phyloP scores from a whole-genome alignment of 2,329 filamentous ascomycete species.

The Aspergillus latus region DNA sequence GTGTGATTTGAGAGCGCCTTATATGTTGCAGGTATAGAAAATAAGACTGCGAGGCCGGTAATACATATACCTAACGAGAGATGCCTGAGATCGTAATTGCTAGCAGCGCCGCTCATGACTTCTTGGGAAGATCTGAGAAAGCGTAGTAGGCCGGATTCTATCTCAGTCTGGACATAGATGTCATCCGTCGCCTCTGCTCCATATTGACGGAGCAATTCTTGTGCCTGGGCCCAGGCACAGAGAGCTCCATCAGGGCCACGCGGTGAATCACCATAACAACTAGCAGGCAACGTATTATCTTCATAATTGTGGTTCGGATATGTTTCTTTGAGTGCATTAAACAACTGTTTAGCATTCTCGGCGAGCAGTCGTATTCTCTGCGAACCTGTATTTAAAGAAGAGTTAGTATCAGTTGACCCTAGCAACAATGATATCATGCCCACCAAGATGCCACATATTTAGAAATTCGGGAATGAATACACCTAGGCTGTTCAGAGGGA shows the following conservation, averaged over 20 bases:
- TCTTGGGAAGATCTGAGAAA: conserved; percentile 74
- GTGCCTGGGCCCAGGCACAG: conserved; percentile 63
- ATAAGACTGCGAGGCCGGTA: conserved; percentile 44
- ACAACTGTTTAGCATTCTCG: conserved; percentile 77
- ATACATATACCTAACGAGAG: conserved; percentile 38
- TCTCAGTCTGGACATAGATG: conserved; percentile 16
- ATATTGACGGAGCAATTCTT: conserved; percentile 22
- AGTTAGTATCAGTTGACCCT: too few species aligned
- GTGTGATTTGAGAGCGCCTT: conserved; percentile 29
- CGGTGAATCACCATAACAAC: conserved; percentile 25
- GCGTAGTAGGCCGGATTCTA: conserved; percentile 34
- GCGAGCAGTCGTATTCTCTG: conserved; percentile 69
- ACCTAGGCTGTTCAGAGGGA: conserved; percentile 86
- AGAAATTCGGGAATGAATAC: conserved; percentile 79
- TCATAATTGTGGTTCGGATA: conserved; percentile 60
- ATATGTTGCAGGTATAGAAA: conserved; percentile 35
- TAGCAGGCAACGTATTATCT: conserved; percentile 17
- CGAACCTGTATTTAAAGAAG: conserved; percentile 26
- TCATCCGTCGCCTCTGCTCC: neutral
- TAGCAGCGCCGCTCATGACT: conserved; percentile 83
- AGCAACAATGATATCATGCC: conserved; percentile 16
- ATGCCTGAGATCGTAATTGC: conserved; percentile 76
- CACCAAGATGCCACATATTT: conserved; percentile 70
- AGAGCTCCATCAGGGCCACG: conserved; percentile 58
- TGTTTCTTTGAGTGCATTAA: conserved; percentile 71